Evolutionary conservation across 2,329 filamentous ascomycete species (phyloP).

Genomic region (Neofusicoccum ribis): DNA sequence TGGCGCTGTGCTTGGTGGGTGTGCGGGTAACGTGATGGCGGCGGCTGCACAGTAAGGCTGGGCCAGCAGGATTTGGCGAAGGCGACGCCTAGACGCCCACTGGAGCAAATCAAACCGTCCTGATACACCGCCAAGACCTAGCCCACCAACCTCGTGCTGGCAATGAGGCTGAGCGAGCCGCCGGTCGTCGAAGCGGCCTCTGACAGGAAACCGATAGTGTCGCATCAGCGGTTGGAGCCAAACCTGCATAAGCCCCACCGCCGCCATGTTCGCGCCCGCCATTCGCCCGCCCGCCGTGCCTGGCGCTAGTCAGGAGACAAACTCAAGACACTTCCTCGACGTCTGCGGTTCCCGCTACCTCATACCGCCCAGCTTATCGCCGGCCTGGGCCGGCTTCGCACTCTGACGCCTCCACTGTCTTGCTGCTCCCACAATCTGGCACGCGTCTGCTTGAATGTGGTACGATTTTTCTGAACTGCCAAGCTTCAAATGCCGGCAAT

Average conservation of each 20-base stretch:
- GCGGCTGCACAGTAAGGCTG: neutral
- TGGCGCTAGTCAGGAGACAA: conserved; percentile 12
- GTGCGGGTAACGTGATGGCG: neutral
- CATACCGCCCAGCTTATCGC: neutral
- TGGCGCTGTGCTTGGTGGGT: neutral
- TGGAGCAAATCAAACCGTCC: neutral
- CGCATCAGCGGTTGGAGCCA: neutral
- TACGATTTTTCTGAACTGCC: conserved; percentile 2
- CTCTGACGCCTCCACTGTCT: conserved; percentile 1
- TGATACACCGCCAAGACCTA: neutral
- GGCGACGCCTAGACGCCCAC: conserved; percentile 1
- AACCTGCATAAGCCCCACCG: neutral
- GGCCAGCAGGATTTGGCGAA: neutral
- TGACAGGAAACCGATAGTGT: neutral
- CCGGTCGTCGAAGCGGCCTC: neutral
- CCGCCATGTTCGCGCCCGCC: neutral
- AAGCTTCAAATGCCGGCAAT: conserved; percentile 15
- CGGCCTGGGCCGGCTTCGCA: neutral
- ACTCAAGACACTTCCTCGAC: conserved; percentile 11
- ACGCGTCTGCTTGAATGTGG: conserved; percentile 1
- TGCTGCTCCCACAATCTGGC: neutral
- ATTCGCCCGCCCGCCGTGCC: neutral
- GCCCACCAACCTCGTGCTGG: neutral
- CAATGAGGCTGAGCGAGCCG: neutral
- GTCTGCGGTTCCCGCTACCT: neutral